Conservation (phyloP, 1,139 yeast species). For the Lodderomyces parapsilosis region DNA sequence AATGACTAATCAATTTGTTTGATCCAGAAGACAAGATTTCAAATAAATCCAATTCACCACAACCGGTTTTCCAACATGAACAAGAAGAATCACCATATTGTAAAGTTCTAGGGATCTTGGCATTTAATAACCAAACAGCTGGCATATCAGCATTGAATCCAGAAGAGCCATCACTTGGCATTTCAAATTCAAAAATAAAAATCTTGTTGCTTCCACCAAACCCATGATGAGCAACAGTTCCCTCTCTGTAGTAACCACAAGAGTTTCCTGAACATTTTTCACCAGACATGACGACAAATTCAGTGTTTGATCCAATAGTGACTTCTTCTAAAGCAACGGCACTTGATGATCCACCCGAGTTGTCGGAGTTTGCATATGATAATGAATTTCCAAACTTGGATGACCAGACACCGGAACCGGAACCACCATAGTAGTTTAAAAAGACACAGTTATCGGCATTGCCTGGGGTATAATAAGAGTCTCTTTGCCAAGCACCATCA, state of each 20-base stretch:
- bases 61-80: constrained; percentile 75
- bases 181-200: constrained; percentile 68
- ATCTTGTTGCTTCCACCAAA: constrained; percentile 64
- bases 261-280: constrained; percentile 49
- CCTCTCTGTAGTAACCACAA: constrained; percentile 73
- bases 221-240: constrained; percentile 74
- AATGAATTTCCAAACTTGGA: constrained; percentile 86
- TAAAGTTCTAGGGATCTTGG: constrained; percentile 75
- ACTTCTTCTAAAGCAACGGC: constrained; percentile 53
- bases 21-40: constrained; percentile 75
- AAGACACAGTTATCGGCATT: constrained; percentile 67
- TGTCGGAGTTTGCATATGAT: constrained; percentile 77
- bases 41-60: constrained; percentile 82
- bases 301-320: constrained; percentile 55
- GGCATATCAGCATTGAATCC: constrained; percentile 61
- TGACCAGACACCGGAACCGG: constrained; percentile 84
- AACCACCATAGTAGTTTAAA: constrained; percentile 83
- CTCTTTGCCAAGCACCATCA: constrained; percentile 69
- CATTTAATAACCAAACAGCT: constrained; percentile 76
- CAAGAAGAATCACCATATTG: constrained; percentile 65
- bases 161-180: constrained; percentile 50
- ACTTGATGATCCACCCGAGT: constrained; percentile 64
- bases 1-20: constrained; percentile 69
- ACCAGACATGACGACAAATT: constrained; percentile 61
- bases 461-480: constrained; percentile 67